These are phyloP conservation scores for Chlorella vulgaris DNA, from an alignment of 139 green algal species.

Conservation along the genomic window DNA sequence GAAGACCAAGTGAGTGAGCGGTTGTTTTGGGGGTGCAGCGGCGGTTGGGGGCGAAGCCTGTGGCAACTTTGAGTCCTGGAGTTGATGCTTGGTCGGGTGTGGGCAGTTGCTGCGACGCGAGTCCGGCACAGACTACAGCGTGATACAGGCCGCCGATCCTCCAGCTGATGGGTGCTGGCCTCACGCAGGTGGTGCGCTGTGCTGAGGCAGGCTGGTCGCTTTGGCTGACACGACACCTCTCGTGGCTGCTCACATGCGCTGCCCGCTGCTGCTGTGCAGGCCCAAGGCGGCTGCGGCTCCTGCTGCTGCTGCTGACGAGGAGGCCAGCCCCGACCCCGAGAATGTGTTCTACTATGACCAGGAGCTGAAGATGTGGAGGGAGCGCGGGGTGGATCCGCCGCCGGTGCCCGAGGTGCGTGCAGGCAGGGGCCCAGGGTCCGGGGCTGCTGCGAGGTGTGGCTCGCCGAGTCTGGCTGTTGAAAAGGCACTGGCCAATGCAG, in stretches of 20 bases:
- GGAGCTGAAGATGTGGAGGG: conserved; percentile 65
- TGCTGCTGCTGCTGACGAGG: background rate
- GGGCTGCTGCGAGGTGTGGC: background rate
- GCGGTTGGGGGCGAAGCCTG: no score
- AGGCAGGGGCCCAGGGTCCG: background rate
- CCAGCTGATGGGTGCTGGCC: no score
- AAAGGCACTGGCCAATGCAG: no score
- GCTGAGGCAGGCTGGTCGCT: no score
- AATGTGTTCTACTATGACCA: conserved; percentile 78
- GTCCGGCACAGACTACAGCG: no score
- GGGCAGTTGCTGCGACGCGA: no score
- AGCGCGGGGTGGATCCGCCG: conserved; percentile 47
- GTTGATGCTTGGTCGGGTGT: no score
- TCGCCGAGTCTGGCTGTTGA: background rate
- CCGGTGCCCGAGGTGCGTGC: background rate
- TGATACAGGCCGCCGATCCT: no score
- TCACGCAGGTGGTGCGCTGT: no score
- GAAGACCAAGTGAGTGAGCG: background rate
- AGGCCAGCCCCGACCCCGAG: conserved; percentile 26
- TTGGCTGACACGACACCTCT: no score
- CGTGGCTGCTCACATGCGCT: no score
- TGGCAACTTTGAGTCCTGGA: no score
- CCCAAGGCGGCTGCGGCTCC: background rate
- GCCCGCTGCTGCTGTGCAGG: background rate
- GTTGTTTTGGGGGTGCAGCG: background rate